Base-by-base conservation (phyloP, 805 yeast species). In the Metschnikowia shivogae region DNA sequence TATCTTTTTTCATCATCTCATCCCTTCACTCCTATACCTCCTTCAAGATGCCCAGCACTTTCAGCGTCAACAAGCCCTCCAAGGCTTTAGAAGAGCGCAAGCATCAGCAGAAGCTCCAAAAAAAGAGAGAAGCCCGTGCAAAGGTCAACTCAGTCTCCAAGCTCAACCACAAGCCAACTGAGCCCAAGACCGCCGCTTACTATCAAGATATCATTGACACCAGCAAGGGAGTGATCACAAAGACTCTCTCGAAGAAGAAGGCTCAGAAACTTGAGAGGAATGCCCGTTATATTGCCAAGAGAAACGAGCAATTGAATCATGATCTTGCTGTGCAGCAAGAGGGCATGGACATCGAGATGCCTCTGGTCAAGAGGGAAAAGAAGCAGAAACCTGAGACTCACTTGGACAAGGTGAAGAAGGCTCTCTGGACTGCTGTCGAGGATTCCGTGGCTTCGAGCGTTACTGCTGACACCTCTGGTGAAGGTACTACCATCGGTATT, bases 401-500 rank as follows among this genome's bases (percentile, higher is more conserved):
- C 49, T 67, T 76, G 54, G 74, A 72, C 52, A 59, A 73, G 47
- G 75, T 84, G 41, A 82, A 84, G 65, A 75, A 75, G 36, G 85
- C 88, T 6, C 73, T 86, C 29, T 84, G 90, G 88, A 71, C 78
- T 1, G 83, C 81, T n/a, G 73, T 84, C 33, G 86, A 80, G 44
- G 86, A 81, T 59, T 67, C 71, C 27, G 70, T 78, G 4, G 63
- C 74, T 32, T 70, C 70, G 29, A 73, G 74, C 14, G 65, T 79
- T 47, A 65, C 70, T 28, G 62, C 73, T 37, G 63, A 69, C 24
- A 57, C 65, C 8, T 64, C 72, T 22, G 86, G 88, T 32, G 80
- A 81, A 59, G 96, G 96, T 46, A 89, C 97, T 29, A 84, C 95
- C 10, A 66, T 89, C 52, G 97, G 96, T 34, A 81, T 84, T 27